Base-by-base conservation (phyloP, 2,329 filamentous ascomycete species). In the Penicillium sclerotiorum region DNA sequence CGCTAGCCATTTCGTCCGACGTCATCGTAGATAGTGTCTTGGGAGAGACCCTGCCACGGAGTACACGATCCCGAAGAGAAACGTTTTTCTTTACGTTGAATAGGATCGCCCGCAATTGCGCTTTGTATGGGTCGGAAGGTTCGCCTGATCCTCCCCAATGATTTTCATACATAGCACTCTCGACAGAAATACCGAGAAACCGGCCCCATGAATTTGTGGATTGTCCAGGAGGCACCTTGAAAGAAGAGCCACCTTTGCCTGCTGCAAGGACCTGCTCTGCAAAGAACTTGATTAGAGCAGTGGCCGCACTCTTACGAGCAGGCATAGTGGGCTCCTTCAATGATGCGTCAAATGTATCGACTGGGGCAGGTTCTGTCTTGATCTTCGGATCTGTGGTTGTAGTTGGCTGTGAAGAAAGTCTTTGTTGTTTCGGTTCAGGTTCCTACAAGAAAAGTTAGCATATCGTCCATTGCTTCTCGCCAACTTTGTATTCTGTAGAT, bases 1-100 rank as follows among this genome's bases (percentile, higher is more conserved):
- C 89, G 49, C 89, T 95, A 1, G 91, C 91, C 79, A 99, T 89
- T 64, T 96, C 90, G 65, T 94, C 89, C 1, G 88, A 84, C 12
- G 84, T 86, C 94, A 99, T 96, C 45, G 83, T 82, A n/a, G 90
- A 89, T 38, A 99, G 79, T 49, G 84, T 83, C n/a, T 86, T 77
- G 0, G 93, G 84, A 6, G 86, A 83, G 28, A 96, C 76, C 25
- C 80, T 83, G 45, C 84, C 83, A 54, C 82, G 82, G n/a, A 97
- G 77, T 45, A 99, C 77, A 33, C 87, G 84, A 62, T 86, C 82
- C 45, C 88, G 83, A 37, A 99, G 78, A 59, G 90, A 85, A 47
- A 85, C 74, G 69, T 99, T 99, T 66, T 86, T 87, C 79, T 95
- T 96, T 53, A 96, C 78, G 73, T 97, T 97, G 73, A 89, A 89